A percentile compares a stretch with the other conserved stretches of the same genome.
Conservation (phyloP, 176 grass and related monocot species). For the Eremochloa ophiuroides region DNA sequence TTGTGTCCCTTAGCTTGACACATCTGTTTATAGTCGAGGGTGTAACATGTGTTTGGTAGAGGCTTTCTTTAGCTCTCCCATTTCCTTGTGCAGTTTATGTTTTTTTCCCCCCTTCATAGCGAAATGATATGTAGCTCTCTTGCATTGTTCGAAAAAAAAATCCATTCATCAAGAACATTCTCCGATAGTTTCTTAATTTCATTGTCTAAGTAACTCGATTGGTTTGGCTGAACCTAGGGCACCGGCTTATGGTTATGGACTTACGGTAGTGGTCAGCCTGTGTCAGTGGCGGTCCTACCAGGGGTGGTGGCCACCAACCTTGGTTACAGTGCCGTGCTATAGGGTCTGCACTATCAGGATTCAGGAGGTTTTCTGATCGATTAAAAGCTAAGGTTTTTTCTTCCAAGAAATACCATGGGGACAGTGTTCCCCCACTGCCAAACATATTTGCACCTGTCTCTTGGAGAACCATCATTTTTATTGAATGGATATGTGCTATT, state of each 20-base stretch:
- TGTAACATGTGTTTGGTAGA: neutral
- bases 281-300: neutral
- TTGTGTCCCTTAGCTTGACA: neutral
- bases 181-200: neutral
- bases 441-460: neutral
- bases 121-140: neutral
- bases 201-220: neutral
- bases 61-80: neutral
- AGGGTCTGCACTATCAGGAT: neutral
- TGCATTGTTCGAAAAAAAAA: neutral
- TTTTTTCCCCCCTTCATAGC: neutral
- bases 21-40: neutral
- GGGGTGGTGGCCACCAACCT: neutral
- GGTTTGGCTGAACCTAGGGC: neutral
- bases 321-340: neutral
- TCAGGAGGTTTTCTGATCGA: neutral
- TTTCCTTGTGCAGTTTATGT: neutral
- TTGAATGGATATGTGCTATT: neutral
- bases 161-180: neutral
- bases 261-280: neutral
- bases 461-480: neutral
- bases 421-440: neutral
- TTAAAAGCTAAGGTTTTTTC: neutral
- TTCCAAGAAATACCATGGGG: too few species aligned
- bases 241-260: neutral